Evolutionary conservation across 345 rosid genomes (phyloP).

Genomic region (Lepidium didymum): DNA sequence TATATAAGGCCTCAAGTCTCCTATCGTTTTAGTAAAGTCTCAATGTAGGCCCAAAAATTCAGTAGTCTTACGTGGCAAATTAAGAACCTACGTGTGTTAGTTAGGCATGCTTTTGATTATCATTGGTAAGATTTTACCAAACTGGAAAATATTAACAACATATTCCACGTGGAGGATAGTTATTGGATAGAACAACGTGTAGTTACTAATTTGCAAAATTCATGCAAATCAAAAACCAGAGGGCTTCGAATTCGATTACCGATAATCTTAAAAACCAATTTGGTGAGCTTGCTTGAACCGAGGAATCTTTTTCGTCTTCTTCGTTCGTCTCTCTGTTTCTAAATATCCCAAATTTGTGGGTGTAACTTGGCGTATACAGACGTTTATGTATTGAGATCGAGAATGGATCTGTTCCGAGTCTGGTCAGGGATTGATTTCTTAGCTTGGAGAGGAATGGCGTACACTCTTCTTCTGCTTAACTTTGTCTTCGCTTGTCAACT

Average conservation of each 20-base stretch:
- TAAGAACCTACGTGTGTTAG: neutral
- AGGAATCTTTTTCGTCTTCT: neutral
- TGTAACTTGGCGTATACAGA: neutral
- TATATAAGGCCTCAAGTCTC: neutral
- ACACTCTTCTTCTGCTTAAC: slow-evolving; percentile 53
- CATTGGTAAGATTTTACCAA: neutral
- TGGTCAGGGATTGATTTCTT: slow-evolving; percentile 45
- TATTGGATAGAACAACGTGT: slow-evolving; percentile 52
- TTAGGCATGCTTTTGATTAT: neutral
- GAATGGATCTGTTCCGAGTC: slow-evolving; percentile 35
- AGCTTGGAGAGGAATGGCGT: slow-evolving; percentile 72
- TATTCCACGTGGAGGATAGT: slow-evolving; percentile 32
- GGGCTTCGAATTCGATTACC: slow-evolving; percentile 14
- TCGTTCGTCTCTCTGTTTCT: neutral
- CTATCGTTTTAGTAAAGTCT: neutral
- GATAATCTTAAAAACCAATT: neutral
- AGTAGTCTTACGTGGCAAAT: slow-evolving; percentile 17
- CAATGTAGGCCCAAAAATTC: neutral
- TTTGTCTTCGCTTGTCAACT: slow-evolving; percentile 78
- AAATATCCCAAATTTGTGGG: neutral
- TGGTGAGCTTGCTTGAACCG: slow-evolving; percentile 4
- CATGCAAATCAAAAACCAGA: slow-evolving; percentile 12
- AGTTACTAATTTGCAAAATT: slow-evolving; percentile 20
- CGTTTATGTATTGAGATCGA: slow-evolving; percentile 8
- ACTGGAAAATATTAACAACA: neutral